Percentiles rank a stretch among this genome's conserved stretches.
These are phyloP conservation scores for Naganishia sp. DNA, from an alignment of 1,284 basidiomycete genomes.

Conservation along the genomic window DNA sequence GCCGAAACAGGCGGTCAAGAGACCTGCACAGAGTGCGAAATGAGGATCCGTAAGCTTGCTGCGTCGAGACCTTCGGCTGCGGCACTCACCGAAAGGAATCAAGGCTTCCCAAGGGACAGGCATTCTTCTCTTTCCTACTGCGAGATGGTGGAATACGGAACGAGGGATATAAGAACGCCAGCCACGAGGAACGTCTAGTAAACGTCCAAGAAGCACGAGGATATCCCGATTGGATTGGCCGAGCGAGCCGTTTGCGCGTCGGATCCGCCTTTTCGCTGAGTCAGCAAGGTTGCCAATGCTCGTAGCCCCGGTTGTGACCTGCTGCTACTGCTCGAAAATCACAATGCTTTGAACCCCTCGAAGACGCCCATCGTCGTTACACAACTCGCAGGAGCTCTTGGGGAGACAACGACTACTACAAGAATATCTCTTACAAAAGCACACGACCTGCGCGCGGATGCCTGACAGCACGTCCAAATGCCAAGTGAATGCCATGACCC, in stretches of 20 bases:
- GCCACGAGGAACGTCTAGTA: neutral
- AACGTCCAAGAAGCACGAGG: neutral
- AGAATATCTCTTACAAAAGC: no score
- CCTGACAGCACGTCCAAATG: no score
- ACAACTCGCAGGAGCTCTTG: no score
- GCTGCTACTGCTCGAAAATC: no score
- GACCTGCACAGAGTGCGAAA: conserved; percentile 58
- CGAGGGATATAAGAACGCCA: no score
- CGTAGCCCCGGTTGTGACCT: no score
- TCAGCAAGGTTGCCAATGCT: neutral
- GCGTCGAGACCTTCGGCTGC: neutral
- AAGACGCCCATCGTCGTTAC: no score
- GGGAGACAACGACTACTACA: no score
- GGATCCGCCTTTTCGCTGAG: conserved; percentile 5
- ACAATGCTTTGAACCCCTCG: no score
- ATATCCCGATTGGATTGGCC: conserved; percentile 14
- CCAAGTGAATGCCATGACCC: no score
- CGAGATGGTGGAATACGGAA: neutral
- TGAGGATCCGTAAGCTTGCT: neutral
- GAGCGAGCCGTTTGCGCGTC: neutral
- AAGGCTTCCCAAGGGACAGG: conserved; percentile 93
- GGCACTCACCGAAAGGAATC: conserved; percentile 77
- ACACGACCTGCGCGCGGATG: no score
- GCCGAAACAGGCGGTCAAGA: conserved; percentile 84
- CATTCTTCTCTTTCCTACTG: conserved; percentile 58